phyloP scores from a whole-genome alignment of 1,284 basidiomycete genomes.

The Trichosporon sp. region DNA sequence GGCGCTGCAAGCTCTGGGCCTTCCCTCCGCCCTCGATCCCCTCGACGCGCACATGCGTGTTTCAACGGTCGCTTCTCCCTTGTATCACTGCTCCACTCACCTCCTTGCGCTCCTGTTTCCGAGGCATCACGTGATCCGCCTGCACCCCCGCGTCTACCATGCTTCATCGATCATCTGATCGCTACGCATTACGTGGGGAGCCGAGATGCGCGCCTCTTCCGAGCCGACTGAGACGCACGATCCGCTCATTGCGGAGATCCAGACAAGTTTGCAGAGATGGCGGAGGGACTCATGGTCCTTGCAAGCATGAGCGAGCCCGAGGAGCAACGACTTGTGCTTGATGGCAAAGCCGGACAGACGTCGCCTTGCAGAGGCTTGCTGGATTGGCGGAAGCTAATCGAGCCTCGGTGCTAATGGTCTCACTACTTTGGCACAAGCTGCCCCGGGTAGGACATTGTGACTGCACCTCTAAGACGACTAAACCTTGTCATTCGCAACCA shows the following conservation, averaged over 20 bases:
- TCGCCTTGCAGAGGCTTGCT: too few species aligned
- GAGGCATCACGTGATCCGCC: background rate
- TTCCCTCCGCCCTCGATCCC: too few species aligned
- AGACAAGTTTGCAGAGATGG: background rate
- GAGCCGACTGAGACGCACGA: background rate
- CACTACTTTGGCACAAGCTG: too few species aligned
- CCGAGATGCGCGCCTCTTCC: background rate
- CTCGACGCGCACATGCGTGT: too few species aligned
- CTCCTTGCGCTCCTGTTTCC: background rate
- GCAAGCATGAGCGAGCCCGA: too few species aligned
- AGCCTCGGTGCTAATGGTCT: too few species aligned
- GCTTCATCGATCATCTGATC: background rate
- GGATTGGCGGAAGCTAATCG: too few species aligned
- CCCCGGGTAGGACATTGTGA: too few species aligned
- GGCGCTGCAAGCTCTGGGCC: background rate
- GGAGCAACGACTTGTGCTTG: too few species aligned
- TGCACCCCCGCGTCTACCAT: background rate
- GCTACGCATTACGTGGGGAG: background rate
- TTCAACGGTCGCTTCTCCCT: background rate
- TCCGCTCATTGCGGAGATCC: background rate
- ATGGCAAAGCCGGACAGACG: too few species aligned
- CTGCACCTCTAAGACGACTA: background rate
- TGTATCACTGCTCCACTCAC: background rate
- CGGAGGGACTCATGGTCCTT: background rate
- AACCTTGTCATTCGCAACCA: background rate